These are phyloP conservation scores for Carallia brachiata DNA, from an alignment of 345 rosid genomes.

Conservation along the genomic window DNA sequence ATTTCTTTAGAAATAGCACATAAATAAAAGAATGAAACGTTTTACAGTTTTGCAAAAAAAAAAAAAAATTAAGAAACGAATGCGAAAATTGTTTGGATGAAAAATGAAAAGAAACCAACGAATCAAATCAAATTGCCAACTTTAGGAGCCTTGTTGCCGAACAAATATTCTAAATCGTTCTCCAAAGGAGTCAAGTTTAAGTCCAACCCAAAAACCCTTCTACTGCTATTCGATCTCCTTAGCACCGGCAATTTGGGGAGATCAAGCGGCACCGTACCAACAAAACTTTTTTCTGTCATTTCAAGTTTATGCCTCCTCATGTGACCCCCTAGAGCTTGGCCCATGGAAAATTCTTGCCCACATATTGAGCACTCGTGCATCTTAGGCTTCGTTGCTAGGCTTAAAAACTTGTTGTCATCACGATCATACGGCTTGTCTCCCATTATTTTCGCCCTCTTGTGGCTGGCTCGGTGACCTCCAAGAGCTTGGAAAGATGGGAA, in stretches of 20 bases:
- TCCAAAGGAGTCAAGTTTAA: constrained; percentile 77
- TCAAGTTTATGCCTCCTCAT: constrained; percentile 62
- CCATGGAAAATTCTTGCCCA: constrained; percentile 53
- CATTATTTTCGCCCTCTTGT: constrained; percentile 46
- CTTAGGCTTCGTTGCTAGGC: constrained; percentile 22
- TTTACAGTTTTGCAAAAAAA: too few relatives aligned
- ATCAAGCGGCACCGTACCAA: neutral
- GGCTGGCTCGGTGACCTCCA: constrained; percentile 81
- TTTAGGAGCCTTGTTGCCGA: constrained; percentile 57
- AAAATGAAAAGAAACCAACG: neutral
- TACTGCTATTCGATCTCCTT: constrained; percentile 46
- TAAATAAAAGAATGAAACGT: neutral
- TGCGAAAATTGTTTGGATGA: neutral
- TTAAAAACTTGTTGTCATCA: neutral
- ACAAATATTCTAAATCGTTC: constrained; percentile 59
- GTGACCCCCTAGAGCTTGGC: constrained; percentile 82
- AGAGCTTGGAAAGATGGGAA: constrained; percentile 75
- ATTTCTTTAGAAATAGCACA: neutral
- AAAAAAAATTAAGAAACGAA: neutral
- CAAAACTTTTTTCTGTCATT: constrained; percentile 6
- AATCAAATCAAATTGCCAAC: constrained; percentile 39
- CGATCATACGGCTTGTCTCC: neutral
- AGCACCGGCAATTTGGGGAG: constrained; percentile 42
- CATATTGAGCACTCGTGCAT: constrained; percentile 58
- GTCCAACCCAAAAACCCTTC: constrained; percentile 54